Percentiles rank a stretch among this genome's conserved stretches.
Conservation (phyloP, 2,329 filamentous ascomycete species). For the Fusarium papillatum region DNA sequence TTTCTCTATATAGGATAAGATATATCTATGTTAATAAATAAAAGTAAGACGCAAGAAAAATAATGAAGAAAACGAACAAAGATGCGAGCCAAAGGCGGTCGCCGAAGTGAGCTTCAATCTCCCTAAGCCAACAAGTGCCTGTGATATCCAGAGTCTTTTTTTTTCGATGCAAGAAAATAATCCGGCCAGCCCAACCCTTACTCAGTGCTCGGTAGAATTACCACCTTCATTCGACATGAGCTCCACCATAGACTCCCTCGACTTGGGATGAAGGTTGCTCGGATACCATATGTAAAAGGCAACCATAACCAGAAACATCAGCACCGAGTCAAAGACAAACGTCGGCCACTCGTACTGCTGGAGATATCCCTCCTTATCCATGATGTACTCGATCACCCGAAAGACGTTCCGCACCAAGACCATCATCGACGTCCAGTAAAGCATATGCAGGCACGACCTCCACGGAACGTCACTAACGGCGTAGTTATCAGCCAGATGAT, state of each 20-base stretch:
- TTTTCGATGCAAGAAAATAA: neutral
- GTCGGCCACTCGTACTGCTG: slow-evolving; percentile 36
- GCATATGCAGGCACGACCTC: slow-evolving; percentile 22
- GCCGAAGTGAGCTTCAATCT: accelerated
- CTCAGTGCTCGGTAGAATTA: neutral
- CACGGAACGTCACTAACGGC: neutral
- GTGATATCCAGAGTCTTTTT: neutral
- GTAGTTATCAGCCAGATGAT: neutral
- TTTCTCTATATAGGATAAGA: neutral
- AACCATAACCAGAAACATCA: slow-evolving; percentile 28
- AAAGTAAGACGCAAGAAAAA: neutral
- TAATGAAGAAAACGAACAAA: neutral
- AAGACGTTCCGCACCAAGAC: slow-evolving; percentile 24
- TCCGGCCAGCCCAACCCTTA: too few relatives aligned
- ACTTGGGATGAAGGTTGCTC: neutral
- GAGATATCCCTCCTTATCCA: slow-evolving; percentile 24
- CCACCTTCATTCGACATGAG: neutral
- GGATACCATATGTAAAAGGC: slow-evolving; percentile 29
- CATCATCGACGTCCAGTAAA: slow-evolving; percentile 9
- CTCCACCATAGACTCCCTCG: slow-evolving; percentile 4
- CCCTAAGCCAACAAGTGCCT: neutral
- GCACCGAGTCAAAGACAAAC: slow-evolving; percentile 15
- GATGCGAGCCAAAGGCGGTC: neutral
- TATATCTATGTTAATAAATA: neutral
- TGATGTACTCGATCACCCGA: slow-evolving; percentile 24